Percentiles rank a stretch among this genome's conserved stretches.
These are phyloP conservation scores for Penicillium nordicum DNA, from an alignment of 2,329 filamentous ascomycete genomes.

Conservation along the genomic window DNA sequence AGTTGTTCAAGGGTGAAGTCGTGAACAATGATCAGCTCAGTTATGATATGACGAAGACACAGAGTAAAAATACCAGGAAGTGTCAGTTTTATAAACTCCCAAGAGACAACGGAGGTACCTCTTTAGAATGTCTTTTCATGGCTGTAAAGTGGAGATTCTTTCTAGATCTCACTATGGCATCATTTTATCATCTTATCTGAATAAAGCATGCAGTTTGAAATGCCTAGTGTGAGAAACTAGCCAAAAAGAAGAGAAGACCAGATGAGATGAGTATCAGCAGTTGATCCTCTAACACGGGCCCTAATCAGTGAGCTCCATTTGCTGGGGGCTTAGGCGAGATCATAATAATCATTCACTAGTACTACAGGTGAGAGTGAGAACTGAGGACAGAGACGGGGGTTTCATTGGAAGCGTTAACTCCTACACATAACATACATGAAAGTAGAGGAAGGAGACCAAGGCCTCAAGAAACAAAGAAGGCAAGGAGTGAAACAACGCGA, in stretches of 20 bases:
- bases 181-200: background rate
- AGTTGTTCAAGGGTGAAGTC: too few relatives aligned
- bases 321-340: background rate
- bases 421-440: conserved; percentile 1
- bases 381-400: background rate
- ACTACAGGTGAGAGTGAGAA: background rate
- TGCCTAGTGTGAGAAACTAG: background rate
- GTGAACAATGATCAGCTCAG: background rate
- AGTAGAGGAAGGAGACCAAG: background rate
- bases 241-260: background rate
- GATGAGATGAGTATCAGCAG: background rate
- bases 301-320: background rate
- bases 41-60: background rate
- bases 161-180: background rate
- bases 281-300: background rate
- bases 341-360: background rate
- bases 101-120: background rate
- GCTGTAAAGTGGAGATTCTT: background rate
- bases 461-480: background rate
- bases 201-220: background rate
- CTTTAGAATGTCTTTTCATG: background rate
- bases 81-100: fast-evolving
- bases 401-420: background rate
- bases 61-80: too few relatives aligned
- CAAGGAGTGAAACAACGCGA: background rate